phyloP scores from a whole-genome alignment of 2,329 filamentous ascomycete species.

The Didymella glomerata region DNA sequence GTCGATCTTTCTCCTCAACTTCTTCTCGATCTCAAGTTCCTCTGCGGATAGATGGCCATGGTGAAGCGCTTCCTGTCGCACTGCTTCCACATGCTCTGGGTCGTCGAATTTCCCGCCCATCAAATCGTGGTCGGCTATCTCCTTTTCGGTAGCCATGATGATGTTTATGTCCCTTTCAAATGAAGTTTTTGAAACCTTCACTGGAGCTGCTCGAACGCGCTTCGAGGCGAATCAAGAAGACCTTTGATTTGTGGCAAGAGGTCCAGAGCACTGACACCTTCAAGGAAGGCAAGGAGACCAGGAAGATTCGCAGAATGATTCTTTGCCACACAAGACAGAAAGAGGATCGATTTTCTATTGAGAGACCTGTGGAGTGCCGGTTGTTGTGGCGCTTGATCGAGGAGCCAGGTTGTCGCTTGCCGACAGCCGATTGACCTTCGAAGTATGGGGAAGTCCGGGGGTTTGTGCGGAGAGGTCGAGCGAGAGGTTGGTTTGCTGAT shows the following conservation, averaged over 20 bases:
- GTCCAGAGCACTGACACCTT: neutral
- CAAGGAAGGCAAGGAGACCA: neutral
- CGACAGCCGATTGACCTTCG: neutral
- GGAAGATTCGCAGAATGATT: neutral
- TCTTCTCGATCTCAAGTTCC: conserved; percentile 41
- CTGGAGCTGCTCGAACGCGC: too few species aligned
- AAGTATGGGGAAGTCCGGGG: neutral
- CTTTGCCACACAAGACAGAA: neutral
- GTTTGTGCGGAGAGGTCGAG: neutral
- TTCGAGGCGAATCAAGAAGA: neutral
- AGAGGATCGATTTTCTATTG: neutral
- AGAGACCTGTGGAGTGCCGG: neutral
- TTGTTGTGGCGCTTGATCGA: too few species aligned
- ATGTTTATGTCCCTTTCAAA: neutral
- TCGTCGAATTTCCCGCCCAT: conserved; percentile 8
- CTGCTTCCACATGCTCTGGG: conserved; percentile 26
- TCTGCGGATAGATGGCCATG: conserved; percentile 31
- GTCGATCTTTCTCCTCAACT: conserved; percentile 43
- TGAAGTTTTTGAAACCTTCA: too few species aligned
- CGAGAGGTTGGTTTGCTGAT: neutral
- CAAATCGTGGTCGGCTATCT: conserved; percentile 15
- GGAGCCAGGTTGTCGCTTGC: neutral
- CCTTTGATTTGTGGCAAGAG: neutral
- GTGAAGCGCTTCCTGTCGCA: conserved; percentile 23
- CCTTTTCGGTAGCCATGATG: conserved; percentile 17